Conservation (phyloP, 768 basidiomycete genomes). For the Asterophora lycoperdoides region DNA sequence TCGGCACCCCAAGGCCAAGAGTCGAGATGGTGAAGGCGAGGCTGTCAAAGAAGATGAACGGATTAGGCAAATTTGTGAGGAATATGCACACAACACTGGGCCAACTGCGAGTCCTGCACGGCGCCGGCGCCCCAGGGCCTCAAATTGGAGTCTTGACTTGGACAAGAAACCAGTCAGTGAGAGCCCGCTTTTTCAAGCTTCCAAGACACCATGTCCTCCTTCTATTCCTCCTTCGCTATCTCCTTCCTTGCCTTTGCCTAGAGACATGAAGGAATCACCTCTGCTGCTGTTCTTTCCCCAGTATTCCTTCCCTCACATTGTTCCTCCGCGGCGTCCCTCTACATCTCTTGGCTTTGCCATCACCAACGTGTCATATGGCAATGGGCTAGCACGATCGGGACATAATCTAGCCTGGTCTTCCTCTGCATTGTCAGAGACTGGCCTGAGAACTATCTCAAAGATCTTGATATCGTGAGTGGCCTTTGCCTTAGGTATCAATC, state of each 20-base stretch:
- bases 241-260: conserved; percentile 13
- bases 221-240: conserved; percentile 16
- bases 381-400: conserved; percentile 11
- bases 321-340: conserved; percentile 29
- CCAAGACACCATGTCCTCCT: conserved; percentile 4
- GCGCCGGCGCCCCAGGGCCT: conserved; percentile 26
- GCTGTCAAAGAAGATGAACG: conserved; percentile 18
- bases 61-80: conserved; percentile 32
- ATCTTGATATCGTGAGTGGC: conserved; percentile 26
- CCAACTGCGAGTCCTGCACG: conserved; percentile 35
- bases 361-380: neutral
- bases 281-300: conserved; percentile 22
- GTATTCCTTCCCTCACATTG: conserved; percentile 18
- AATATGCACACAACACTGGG: conserved; percentile 28
- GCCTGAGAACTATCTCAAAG: conserved; percentile 18
- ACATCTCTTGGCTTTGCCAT: conserved; percentile 28
- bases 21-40: conserved; percentile 13
- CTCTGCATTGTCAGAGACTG: conserved; percentile 19
- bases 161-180: conserved; percentile 3
- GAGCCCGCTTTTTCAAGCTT: conserved; percentile 6
- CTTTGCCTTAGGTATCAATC: neutral
- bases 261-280: conserved; percentile 10
- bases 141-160: conserved; percentile 15
- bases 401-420: conserved; percentile 18
- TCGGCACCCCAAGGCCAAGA: conserved; percentile 29